Evolutionary conservation across 2,329 filamentous ascomycete species (phyloP), one percentile per base, ranked within the genome.

Genomic region (Penicillium rolfsii): DNA sequence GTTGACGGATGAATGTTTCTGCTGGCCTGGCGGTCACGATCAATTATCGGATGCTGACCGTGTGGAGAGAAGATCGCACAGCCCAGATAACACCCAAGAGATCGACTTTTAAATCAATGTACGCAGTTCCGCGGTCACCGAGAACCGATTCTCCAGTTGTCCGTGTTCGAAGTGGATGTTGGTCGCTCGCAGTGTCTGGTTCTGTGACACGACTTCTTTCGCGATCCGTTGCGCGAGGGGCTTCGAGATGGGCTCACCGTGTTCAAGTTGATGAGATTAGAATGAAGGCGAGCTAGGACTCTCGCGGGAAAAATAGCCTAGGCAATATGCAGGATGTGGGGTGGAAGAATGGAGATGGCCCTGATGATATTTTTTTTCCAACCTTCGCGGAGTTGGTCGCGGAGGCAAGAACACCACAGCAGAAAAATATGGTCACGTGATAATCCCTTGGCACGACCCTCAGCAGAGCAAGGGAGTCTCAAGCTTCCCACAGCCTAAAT

Each of bases 221-320:
- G 65, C 62, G 67, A 68, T 52, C 57, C 46, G 65, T 64, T 62
- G 67, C 64, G 65, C 60, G 56, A 61, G 55, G 57, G 46, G 63
- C 56, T 46, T 19, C 55, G 16, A 57, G 30, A 26, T 24, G n/a
- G 30, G 22, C 30, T 49, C 26, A 57, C 48, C 54, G 52, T 50
- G 38, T 46, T 52, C 50, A 55, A 43, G 26, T 24, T 28, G 36
- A 63, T 49, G n/a, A 14, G 4, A 50, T 26, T 11, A 26, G 22
- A 52, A 36, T 7, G 14, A 14, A 19, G 16, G 19, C n/a, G 22
- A 41, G 19, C 19, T 52, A 22, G 48, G 22, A 55, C 52, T 43
- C 36, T 28, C 16, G 50, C 43, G 40, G 14, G 58, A 55, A 38
- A 60, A 55, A 55, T 40, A 46, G 40, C 45, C 46, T 30, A n/a